Percentiles rank a stretch among this genome's conserved stretches.
phyloP scores from a whole-genome alignment of 495 filamentous ascomycete species.

The Penicillium chermesinum region DNA sequence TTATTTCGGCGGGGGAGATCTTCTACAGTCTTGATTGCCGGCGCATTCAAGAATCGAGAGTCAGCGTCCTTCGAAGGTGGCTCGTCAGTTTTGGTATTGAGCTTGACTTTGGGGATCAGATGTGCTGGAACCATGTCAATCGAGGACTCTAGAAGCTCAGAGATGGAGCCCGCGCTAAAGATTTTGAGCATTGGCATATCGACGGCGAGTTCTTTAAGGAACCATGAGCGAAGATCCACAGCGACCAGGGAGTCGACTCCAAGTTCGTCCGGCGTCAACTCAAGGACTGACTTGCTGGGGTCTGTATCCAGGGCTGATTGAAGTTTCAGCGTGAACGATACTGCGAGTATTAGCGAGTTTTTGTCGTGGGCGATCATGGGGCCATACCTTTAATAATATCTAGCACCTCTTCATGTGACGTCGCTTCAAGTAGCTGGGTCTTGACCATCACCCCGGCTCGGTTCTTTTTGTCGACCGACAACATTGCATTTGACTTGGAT shows the following conservation, averaged over 20 bases:
- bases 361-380: no score
- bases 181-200: constrained; percentile 47
- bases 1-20: no score
- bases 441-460: constrained; percentile 19
- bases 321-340: constrained; percentile 7
- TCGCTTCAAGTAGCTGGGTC: constrained; percentile 16
- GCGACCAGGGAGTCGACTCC: constrained; percentile 53
- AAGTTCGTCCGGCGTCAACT: constrained; percentile 35
- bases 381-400: constrained; percentile 8
- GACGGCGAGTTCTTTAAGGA: constrained; percentile 39
- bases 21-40: no score
- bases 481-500: constrained; percentile 9
- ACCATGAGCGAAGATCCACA: constrained; percentile 54
- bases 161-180: constrained; percentile 23
- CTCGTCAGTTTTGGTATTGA: not conserved
- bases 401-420: constrained; percentile 13
- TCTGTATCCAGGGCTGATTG: constrained; percentile 11
- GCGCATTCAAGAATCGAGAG: no score
- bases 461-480: constrained; percentile 13
- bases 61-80: not conserved
- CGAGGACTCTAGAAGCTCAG: constrained; percentile 12
- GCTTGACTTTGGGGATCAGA: constrained; percentile 10
- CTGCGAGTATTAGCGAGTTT: constrained; percentile 2
- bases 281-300: constrained; percentile 3
- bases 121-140: constrained; percentile 5